A percentile compares a stretch with the other conserved stretches of the same genome.
Conservation (phyloP, 2,329 filamentous ascomycete species). For the Pseudogymnoascus sp. region DNA sequence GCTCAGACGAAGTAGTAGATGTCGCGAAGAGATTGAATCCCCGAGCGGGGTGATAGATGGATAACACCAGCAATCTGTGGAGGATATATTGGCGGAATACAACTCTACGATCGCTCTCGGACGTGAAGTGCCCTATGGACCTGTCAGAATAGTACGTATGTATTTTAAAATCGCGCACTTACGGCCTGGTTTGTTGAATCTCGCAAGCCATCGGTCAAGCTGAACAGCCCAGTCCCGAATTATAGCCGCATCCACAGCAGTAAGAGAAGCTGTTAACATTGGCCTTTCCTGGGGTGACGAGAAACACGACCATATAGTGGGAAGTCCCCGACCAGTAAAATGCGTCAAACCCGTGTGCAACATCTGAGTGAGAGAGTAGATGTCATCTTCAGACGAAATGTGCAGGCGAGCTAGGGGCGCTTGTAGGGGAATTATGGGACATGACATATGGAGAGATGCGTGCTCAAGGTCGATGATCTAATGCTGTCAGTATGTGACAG, state of each 20-base stretch:
- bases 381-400: slow-evolving; percentile 33
- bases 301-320: slow-evolving; percentile 39
- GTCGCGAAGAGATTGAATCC: slow-evolving; percentile 35
- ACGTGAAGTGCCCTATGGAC: slow-evolving; percentile 21
- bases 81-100: slow-evolving; percentile 37
- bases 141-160: background rate
- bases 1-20: slow-evolving; percentile 33
- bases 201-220: slow-evolving; percentile 36
- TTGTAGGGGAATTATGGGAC: slow-evolving; percentile 35
- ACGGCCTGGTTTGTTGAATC: slow-evolving; percentile 28
- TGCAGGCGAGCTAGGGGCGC: slow-evolving; percentile 33
- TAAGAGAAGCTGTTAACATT: slow-evolving; percentile 28
- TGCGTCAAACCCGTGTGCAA: slow-evolving; percentile 38
- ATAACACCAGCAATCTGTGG: slow-evolving; percentile 36
- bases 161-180: background rate
- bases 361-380: slow-evolving; percentile 37
- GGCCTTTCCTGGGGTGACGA: slow-evolving; percentile 20
- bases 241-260: slow-evolving; percentile 34
- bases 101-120: slow-evolving; percentile 30
- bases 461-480: slow-evolving; percentile 40
- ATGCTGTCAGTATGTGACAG: slow-evolving; percentile 5
- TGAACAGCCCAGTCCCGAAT: slow-evolving; percentile 37
- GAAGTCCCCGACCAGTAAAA: slow-evolving; percentile 36
- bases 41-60: slow-evolving; percentile 37
- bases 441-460: slow-evolving; percentile 36